Percentiles rank a stretch among this genome's conserved stretches.
These are phyloP conservation scores for Leccinum solheimii DNA, from an alignment of 1,284 basidiomycete species.

Conservation along the genomic window DNA sequence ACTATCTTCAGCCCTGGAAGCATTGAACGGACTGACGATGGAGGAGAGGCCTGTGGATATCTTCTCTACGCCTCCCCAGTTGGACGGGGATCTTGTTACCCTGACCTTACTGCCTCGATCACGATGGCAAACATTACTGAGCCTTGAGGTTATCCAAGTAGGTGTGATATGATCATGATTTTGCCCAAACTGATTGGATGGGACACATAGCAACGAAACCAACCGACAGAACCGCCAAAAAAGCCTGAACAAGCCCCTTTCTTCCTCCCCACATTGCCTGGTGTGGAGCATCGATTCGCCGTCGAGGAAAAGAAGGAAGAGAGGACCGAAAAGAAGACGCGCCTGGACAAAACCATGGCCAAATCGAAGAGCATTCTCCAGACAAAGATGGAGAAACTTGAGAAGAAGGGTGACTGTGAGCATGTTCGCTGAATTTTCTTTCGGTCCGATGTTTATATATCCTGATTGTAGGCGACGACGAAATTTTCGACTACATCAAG, in stretches of 20 bases:
- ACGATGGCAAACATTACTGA: constrained; percentile 95
- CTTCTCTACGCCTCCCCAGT: constrained; percentile 82
- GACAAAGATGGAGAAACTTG: constrained; percentile 61
- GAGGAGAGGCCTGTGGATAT: constrained; percentile 64
- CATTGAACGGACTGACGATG: constrained; percentile 56
- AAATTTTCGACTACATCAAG: constrained; percentile 86
- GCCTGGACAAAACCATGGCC: constrained; percentile 55
- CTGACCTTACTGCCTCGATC: constrained; percentile 90
- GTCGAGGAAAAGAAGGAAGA: constrained; percentile 46
- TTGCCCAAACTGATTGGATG: constrained; percentile 1
- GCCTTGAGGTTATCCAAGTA: constrained; percentile 93
- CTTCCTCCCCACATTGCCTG: constrained; percentile 90
- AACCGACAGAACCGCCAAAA: constrained; percentile 94
- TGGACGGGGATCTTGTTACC: constrained; percentile 86
- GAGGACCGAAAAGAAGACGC: constrained; percentile 47
- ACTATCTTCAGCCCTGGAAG: constrained; percentile 58
- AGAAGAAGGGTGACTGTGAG: constrained; percentile 70
- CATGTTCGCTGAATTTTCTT: background rate
- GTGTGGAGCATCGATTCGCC: constrained; percentile 80
- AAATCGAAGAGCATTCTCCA: constrained; percentile 74
- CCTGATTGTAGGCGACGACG: constrained; percentile 52
- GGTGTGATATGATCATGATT: constrained; percentile 21
- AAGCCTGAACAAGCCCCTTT: constrained; percentile 95
- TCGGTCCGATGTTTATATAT: background rate
- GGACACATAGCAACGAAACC: constrained; percentile 82